Evolutionary conservation across 352 stramenopile species (phyloP), one percentile per base, ranked within the genome.

Genomic region (Phytophthora tentaculata): DNA sequence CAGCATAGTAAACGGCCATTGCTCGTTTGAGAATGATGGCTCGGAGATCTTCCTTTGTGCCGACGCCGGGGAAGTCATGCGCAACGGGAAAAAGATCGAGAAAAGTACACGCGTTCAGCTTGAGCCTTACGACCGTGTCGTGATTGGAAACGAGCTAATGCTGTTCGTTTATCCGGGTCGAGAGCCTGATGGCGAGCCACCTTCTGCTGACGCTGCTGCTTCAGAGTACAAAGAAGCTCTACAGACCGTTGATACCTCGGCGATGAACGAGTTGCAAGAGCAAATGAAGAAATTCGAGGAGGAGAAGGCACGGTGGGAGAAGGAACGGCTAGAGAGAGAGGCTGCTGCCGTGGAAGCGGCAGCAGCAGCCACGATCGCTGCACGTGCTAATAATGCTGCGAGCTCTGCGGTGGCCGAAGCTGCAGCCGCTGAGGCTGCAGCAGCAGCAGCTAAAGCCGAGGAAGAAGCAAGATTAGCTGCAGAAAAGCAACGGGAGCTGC

Each of bases 271-370:
- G 57, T 79, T 98, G 4, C 86, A 98, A 73, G 88, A 90, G 28
- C 91, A 98, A 56, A 97, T 95, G 80, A 77, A 79, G 28, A 91
- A 94, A 57, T 94, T 97, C 53, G 75, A 96, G 65, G 90, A 97
- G 61, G 90, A 96, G 47, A 92, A 96, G 49, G 87, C 86, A 26
- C 84, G 80, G 35, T 97, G 93, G 90, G 90, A 97, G 60, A 80
- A 89, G 60, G 88, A 97, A 58, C 88, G 90, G 51, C 79, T 79
- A 3, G 73, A 89, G 52, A 64, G 69, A 5, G 81, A 84, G 20
- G 77, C 75, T 19, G 72, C 67, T 1, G 69, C 54, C 5, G 61
- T 43, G 28, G 58, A 50, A 16, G 67, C 64, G 14, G 71, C 71
- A 0, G 75, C 73, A 2, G 60, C 77, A 22, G 74, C 74, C 26